Base-by-base conservation (phyloP, 1,284 basidiomycete species). In the Boletellus deceptivus region DNA sequence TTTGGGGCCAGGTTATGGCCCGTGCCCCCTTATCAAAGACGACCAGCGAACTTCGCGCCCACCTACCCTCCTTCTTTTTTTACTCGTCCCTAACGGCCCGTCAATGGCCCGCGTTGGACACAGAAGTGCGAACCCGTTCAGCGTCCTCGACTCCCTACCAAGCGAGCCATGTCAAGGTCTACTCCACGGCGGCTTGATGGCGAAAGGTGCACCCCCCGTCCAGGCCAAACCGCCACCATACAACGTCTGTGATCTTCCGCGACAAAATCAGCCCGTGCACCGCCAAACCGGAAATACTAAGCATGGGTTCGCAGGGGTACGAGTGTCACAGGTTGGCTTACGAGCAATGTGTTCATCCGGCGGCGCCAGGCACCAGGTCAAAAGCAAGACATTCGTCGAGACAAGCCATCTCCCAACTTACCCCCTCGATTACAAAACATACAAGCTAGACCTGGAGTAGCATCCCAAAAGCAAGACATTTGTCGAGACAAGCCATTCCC, bases 371-470 rank as follows among this genome's bases (percentile, higher is more conserved):
- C 39, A 35, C 52, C 31, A 6, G 7, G 9, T 42, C 53, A 43
- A 38, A 44, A 45, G 10, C 20, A 22, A 10, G 17, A 4, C 22
- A 17, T 11, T n/a, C 40, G 39, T 20, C 49, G 18, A 52, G 37
- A 45, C 33, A 46, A 25, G 27, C 31, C 9, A 24, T 6, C 22
- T 2, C 45, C 35, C 11, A 0, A 0, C 14, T n/a, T n/a, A n/a
- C n/a, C n/a, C n/a, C 34, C 54, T 14, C 62, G 49, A 46, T 35
- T 40, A 0, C 64, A 24, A 49, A 50, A 44, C 5, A 18, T 10
- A 6, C 43, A 6, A 1, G 2, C 6, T 16, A 29, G 46, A 5
- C 20, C 20, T 14, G n/a, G 18, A 14, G 25, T 22, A 9, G 3
- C 10, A 40, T 38, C 13, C 2, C n/a, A n/a, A n/a, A n/a, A n/a